Base-by-base conservation (phyloP, 768 basidiomycete species). In the Omphalotus guepiniiformis region DNA sequence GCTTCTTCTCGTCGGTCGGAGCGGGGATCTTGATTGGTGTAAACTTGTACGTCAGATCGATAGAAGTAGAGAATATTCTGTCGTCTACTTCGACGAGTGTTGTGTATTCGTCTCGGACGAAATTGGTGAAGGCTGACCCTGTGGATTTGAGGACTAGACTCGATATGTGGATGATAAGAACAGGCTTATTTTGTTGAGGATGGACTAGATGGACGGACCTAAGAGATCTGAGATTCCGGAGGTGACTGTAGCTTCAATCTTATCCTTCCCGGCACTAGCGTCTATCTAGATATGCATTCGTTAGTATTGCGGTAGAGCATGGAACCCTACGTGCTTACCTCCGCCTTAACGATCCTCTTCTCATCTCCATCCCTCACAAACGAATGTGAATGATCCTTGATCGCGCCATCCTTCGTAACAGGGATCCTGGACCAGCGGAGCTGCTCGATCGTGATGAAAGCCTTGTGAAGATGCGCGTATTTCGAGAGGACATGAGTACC, bases 91-190 rank as follows among this genome's bases (percentile, higher is more conserved):
- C 83, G 12, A 63, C 70, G 18, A 95, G 78, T 1, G 90, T 93
- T n/a, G 93, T 93, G 66, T 82, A 90, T 58, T 93, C 88, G 64
- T 95, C 93, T 2, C 79, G 76, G 40, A 87, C 62, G 65, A 93
- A 97, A 22, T 77, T 73, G 46, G 83, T 75, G 61, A 98, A 97
- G 0, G 85, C 79, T 0, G 90, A 93, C 11, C 91, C 94, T 3
- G 87, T 83, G 27, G 88, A 81, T 68, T 98, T 98, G 57, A 97
- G 79, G 12, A 96, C 93, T 90, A n/a, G n/a, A n/a, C n/a, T n/a
- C n/a, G 55, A 12, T 18, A 35, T 37, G 21, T 16, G 22, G 47
- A 26, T 16, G 42, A 39, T 38, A 19, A 37, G 21, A 43, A 34
- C 41, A 32, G 7, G 19, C n/a, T 39, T 1, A 29, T 29, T 39